A percentile compares a stretch with the other conserved stretches of the same genome.
Evolutionary conservation across 257 asterid genomes (phyloP).

Genomic region (Fraxinus excelsior): DNA sequence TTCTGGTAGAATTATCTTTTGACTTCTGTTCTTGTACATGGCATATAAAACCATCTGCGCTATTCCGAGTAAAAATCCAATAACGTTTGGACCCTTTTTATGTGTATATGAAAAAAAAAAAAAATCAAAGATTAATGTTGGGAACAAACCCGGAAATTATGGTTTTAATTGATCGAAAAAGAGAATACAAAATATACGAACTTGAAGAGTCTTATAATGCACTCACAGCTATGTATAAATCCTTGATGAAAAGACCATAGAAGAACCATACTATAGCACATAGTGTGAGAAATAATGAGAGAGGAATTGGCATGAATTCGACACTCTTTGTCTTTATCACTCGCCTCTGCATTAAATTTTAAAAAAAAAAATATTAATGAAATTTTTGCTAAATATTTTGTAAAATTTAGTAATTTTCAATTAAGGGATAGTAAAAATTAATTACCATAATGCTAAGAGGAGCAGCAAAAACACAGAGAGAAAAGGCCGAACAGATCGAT

Average conservation of each 20-base stretch:
- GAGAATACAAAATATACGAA: not conserved
- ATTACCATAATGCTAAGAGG: conserved; percentile 80
- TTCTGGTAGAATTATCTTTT: conserved; percentile 14
- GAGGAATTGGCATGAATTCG: conserved; percentile 73
- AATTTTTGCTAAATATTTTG: not conserved
- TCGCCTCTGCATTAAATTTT: conserved; percentile 34
- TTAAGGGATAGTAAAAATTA: not conserved
- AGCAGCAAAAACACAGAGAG: conserved; percentile 73
- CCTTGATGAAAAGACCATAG: conserved; percentile 68
- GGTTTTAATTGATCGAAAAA: not conserved
- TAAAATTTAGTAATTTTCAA: not conserved
- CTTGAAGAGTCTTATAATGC: not conserved
- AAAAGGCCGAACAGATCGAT: conserved; percentile 78
- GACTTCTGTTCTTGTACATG: conserved; percentile 31
- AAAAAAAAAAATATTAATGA: not conserved
- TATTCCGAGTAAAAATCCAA: conserved; percentile 43
- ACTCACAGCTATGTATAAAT: conserved; percentile 79
- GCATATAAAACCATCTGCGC: conserved; percentile 41
- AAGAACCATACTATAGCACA: conserved; percentile 78
- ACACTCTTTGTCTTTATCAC: conserved; percentile 75
- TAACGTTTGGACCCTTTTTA: conserved; percentile 42
- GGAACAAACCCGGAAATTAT: not conserved
- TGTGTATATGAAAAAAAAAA: not conserved
- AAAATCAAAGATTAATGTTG: not conserved
- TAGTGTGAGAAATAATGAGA: conserved; percentile 72